Percentiles rank a stretch among this genome's conserved stretches.
Evolutionary conservation across 1,284 basidiomycete species (phyloP).

Genomic region (Ustilago shanxiensis): DNA sequence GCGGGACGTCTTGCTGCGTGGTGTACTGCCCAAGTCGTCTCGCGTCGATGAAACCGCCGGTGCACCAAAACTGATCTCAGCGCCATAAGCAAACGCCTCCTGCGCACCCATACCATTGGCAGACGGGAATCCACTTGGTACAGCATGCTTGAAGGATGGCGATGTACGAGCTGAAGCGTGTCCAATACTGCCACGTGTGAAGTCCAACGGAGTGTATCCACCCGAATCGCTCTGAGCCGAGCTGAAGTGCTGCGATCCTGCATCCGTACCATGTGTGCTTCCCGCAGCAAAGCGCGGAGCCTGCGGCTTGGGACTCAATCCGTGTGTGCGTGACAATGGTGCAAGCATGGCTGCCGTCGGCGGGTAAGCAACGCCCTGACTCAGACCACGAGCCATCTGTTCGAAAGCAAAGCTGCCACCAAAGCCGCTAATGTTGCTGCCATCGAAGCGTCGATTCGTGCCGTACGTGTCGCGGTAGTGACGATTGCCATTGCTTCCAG

Average conservation of each 20-base stretch:
- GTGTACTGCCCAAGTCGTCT: slow-evolving; percentile 40
- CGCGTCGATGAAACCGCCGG: slow-evolving; percentile 28
- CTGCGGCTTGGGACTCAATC: slow-evolving; percentile 56
- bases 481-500: slow-evolving; percentile 25
- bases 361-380: slow-evolving; percentile 59
- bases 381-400: slow-evolving; percentile 65
- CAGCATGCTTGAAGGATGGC: slow-evolving; percentile 51
- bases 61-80: slow-evolving; percentile 60
- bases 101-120: slow-evolving; percentile 31
- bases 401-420: slow-evolving; percentile 67
- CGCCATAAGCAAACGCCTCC: slow-evolving; percentile 58
- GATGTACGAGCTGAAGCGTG: slow-evolving; percentile 57
- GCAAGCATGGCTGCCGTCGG: slow-evolving; percentile 66
- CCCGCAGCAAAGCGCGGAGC: slow-evolving; percentile 31
- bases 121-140: slow-evolving; percentile 31
- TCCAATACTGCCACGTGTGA: slow-evolving; percentile 37
- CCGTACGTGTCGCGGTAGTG: slow-evolving; percentile 47
- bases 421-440: slow-evolving; percentile 41
- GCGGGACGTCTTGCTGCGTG: slow-evolving; percentile 48
- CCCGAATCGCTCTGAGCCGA: slow-evolving; percentile 57
- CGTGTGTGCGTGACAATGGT: slow-evolving; percentile 63
- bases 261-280: slow-evolving; percentile 17
- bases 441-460: slow-evolving; percentile 45
- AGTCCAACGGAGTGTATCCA: slow-evolving; percentile 38
- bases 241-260: slow-evolving; percentile 27